Base-by-base conservation (phyloP, 805 yeast species). In the Hanseniaspora singularis region DNA sequence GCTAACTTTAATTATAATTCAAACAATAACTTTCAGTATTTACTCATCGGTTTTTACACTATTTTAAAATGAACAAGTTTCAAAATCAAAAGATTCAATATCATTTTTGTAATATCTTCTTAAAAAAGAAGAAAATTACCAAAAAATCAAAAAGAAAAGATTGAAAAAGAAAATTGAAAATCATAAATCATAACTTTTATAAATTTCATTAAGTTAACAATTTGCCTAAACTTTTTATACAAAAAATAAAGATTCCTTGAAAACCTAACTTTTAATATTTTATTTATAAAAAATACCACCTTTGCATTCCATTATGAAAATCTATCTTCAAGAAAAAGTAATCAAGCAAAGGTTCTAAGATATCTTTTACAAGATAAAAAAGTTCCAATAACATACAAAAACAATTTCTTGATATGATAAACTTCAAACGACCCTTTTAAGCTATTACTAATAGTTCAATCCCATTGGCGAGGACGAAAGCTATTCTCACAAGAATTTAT, bases 151-250 rank as follows among this genome's bases (percentile, higher is more conserved):
- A 19, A 9, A 33, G 3, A 33, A 11, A 19, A 33, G 18, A 19
- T 19, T 33, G 3, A 20, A 36, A 36, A 36, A 19, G 23, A 37
- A 30, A 44, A 37, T 44, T 32, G 40, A 20, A 44, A 37, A 44
- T 40, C 48, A 44, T 44, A 44, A 37, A 44, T 44, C 48, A 44
- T 44, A 44, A 44, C 48, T 44, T 44, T 41, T 44, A 37, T 22
- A 30, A 23, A 28, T 22, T 37, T 44, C 48, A 44, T 39, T 38
- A 44, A 44, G 30, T 30, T 6, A n/a, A n/a, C n/a, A n/a, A n/a
- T n/a, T n/a, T n/a, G n/a, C n/a, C n/a, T n/a, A n/a, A n/a, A n/a
- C n/a, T n/a, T n/a, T n/a, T n/a, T n/a, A n/a, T n/a, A n/a, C n/a
- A n/a, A n/a, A n/a, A n/a, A n/a, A n/a, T n/a, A n/a, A n/a, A n/a